phyloP scores from a whole-genome alignment of 176 grass and related monocot genomes.

The Ensete glaucum region DNA sequence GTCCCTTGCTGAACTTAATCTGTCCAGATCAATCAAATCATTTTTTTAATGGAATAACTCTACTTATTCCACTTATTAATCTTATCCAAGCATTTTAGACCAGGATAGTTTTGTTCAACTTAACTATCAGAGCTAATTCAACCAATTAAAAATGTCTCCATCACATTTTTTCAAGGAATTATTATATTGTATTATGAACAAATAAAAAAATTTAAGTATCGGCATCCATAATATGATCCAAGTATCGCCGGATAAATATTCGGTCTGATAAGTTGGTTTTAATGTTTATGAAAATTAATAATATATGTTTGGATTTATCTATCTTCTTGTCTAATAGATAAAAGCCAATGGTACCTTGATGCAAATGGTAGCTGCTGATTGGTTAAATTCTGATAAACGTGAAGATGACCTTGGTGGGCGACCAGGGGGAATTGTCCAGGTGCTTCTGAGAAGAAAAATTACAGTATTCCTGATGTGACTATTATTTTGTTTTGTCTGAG shows the following conservation, averaged over 20 bases:
- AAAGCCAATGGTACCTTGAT: conserved; percentile 26
- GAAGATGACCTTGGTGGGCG: conserved; percentile 24
- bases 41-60: too few relatives aligned
- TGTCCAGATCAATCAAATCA: too few relatives aligned
- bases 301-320: background rate
- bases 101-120: too few relatives aligned
- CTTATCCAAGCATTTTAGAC: background rate
- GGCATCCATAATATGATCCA: too few relatives aligned
- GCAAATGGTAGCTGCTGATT: conserved; percentile 31
- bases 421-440: conserved; percentile 20
- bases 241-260: too few relatives aligned
- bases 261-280: background rate
- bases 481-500: background rate
- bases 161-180: too few relatives aligned
- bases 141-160: too few relatives aligned
- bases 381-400: conserved; percentile 24
- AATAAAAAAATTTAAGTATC: too few relatives aligned
- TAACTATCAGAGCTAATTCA: too few relatives aligned
- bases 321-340: conserved; percentile 3
- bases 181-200: too few relatives aligned
- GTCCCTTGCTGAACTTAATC: too few relatives aligned
- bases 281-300: background rate
- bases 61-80: too few relatives aligned
- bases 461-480: background rate
- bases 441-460: background rate